Conservation (phyloP, 805 yeast species). For the Wickerhamomyces canadensis region DNA sequence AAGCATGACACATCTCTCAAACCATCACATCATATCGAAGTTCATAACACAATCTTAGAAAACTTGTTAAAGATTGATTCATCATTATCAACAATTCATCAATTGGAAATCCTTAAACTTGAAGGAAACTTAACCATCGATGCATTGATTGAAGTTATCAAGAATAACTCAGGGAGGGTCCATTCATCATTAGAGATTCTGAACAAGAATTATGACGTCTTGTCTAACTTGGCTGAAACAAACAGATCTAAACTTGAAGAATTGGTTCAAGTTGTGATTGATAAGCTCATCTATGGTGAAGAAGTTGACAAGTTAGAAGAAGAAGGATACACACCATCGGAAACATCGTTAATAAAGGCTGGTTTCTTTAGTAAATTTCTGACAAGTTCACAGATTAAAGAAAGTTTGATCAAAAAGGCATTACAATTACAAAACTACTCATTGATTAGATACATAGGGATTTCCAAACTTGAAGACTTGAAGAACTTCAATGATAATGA, state of each 20-base stretch:
- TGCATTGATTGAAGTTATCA: conserved; percentile 28
- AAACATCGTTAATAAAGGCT: conserved; percentile 19
- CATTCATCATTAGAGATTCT: conserved; percentile 44
- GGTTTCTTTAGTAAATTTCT: conserved; percentile 21
- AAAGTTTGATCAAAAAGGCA: conserved; percentile 11
- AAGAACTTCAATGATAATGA: conserved; percentile 1
- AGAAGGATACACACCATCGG: conserved; percentile 25
- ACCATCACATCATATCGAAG: background rate
- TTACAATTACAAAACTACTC: conserved; percentile 5
- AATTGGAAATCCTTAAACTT: conserved; percentile 16
- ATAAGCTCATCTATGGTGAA: conserved; percentile 36
- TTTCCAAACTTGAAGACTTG: conserved; percentile 9
- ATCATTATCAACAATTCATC: conserved; percentile 24
- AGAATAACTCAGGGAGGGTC: conserved; percentile 49
- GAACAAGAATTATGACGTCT: conserved; percentile 20
- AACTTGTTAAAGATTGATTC: conserved; percentile 22
- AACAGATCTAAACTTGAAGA: conserved; percentile 10
- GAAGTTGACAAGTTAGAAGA: conserved; percentile 24
- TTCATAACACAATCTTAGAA: conserved; percentile 26
- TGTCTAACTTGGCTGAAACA: background rate
- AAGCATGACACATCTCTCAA: no score
- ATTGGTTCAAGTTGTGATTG: conserved; percentile 25
- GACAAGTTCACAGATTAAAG: conserved; percentile 9
- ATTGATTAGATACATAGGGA: conserved; percentile 9
- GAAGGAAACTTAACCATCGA: conserved; percentile 14